Percentiles rank a stretch among this genome's conserved stretches.
These are phyloP conservation scores for Penstemon newberryi DNA, from an alignment of 257 asterid species.

Conservation along the genomic window DNA sequence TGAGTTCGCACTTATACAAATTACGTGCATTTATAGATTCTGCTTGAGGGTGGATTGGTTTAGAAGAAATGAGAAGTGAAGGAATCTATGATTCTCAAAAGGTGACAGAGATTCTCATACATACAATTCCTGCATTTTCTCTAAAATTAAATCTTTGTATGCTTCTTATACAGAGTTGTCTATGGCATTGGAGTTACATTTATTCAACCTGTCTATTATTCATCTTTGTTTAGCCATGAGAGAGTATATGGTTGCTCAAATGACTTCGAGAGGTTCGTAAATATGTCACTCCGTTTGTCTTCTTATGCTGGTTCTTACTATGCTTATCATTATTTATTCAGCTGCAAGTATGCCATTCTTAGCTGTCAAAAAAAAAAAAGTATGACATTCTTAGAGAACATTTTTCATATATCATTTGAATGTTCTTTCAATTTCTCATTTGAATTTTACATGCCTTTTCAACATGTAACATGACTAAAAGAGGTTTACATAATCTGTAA, in stretches of 20 bases:
- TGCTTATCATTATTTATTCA: constrained; percentile 23
- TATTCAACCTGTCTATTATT: constrained; percentile 68
- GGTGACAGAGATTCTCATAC: constrained; percentile 16
- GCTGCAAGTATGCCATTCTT: not conserved
- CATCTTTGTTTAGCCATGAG: constrained; percentile 64
- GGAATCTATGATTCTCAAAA: constrained; percentile 16
- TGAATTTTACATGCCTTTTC: constrained; percentile 16
- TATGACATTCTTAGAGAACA: not conserved
- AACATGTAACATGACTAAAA: constrained; percentile 2
- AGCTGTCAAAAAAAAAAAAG: not conserved
- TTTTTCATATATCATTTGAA: not conserved
- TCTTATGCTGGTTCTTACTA: constrained; percentile 4
- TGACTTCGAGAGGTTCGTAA: constrained; percentile 78
- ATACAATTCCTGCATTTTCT: constrained; percentile 8
- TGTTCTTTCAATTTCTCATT: constrained; percentile 17
- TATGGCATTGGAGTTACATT: constrained; percentile 80
- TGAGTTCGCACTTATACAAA: constrained; percentile 38
- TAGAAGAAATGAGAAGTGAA: constrained; percentile 8
- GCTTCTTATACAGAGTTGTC: constrained; percentile 61
- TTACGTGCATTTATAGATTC: constrained; percentile 2
- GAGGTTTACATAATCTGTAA: not conserved
- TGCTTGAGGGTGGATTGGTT: not conserved
- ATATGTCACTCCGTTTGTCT: constrained; percentile 4
- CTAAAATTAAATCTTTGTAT: constrained; percentile 24
- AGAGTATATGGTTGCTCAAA: constrained; percentile 64